phyloP scores from a whole-genome alignment of 176 grass and related monocot species.

The Elymus sibiricus region DNA sequence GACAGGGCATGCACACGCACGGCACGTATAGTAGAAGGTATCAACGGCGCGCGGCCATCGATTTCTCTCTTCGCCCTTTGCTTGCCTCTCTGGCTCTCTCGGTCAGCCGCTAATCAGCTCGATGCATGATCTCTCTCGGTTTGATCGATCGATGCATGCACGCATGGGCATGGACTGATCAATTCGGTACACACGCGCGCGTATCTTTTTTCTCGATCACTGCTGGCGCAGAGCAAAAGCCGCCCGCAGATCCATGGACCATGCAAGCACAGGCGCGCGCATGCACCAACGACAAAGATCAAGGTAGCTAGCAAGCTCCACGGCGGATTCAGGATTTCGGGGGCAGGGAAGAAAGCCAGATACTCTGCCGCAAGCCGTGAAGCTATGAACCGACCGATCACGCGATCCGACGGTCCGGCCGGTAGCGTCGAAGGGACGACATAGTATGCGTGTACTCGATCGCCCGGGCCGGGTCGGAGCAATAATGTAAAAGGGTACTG shows the following conservation, averaged over 20 bases:
- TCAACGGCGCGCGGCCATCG: neutral
- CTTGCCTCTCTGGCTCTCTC: neutral
- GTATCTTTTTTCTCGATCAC: neutral
- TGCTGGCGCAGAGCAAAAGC: neutral
- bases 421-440: neutral
- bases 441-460: neutral
- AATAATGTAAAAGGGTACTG: slow-evolving; percentile 6
- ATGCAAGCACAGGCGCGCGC: neutral
- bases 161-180: neutral
- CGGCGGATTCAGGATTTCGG: neutral
- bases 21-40: neutral
- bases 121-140: neutral
- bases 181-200: neutral
- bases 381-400: neutral
- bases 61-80: neutral
- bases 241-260: neutral
- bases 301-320: neutral
- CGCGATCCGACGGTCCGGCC: neutral
- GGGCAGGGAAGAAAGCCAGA: neutral
- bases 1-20: neutral
- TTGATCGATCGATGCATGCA: neutral
- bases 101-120: neutral
- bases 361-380: neutral
- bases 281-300: neutral
- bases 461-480: neutral